Evolutionary conservation across 345 rosid species (phyloP).

Genomic region (Corchorus olitorius): DNA sequence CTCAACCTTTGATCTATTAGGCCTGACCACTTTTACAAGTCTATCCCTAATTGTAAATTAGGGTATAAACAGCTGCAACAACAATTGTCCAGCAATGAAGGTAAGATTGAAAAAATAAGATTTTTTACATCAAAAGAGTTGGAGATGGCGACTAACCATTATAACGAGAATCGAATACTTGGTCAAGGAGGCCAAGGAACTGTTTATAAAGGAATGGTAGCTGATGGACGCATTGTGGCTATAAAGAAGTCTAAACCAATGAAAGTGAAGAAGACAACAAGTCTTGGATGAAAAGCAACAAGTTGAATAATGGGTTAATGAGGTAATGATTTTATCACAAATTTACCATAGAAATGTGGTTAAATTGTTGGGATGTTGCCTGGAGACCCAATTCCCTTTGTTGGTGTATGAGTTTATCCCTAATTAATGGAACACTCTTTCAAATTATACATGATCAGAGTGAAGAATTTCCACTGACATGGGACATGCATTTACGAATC

Average conservation of each 20-base stretch:
- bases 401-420: slow-evolving; percentile 12
- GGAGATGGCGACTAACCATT: slow-evolving; percentile 11
- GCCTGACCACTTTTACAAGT: no score
- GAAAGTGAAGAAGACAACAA: background rate
- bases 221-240: background rate
- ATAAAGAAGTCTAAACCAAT: slow-evolving; percentile 23
- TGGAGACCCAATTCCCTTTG: background rate
- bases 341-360: slow-evolving; percentile 21
- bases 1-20: no score
- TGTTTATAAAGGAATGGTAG: no score
- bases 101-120: background rate
- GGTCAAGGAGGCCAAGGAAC: slow-evolving; percentile 19
- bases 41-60: no score
- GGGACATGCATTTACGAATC: background rate
- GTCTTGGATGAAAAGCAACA: background rate
- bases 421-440: slow-evolving; percentile 31
- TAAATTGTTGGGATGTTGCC: slow-evolving; percentile 5
- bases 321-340: slow-evolving; percentile 16
- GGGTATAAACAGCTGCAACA: no score
- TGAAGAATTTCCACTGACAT: no score
- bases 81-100: no score
- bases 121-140: slow-evolving; percentile 15
- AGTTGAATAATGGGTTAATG: slow-evolving; percentile 26
- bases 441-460: no score
- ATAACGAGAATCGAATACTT: slow-evolving; percentile 9